phyloP scores from a whole-genome alignment of 1,139 yeast genomes.

The Saccharomyces hybrid region DNA sequence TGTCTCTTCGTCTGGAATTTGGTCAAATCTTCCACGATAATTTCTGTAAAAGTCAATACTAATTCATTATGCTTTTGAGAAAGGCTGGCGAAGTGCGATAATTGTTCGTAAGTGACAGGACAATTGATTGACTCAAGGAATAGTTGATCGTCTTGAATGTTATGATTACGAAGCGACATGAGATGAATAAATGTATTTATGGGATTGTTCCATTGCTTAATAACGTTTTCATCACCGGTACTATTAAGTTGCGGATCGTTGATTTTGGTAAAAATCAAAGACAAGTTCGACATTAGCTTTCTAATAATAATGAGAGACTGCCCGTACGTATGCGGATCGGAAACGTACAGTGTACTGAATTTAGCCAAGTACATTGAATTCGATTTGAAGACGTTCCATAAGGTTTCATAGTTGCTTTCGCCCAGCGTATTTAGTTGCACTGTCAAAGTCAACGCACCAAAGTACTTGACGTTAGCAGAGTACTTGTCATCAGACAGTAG shows the following conservation, averaged over 20 bases:
- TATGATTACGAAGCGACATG: constrained; percentile 13
- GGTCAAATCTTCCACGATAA: constrained; percentile 47
- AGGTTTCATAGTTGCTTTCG: constrained; percentile 13
- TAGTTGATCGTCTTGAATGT: constrained; percentile 9
- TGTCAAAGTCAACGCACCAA: constrained; percentile 66
- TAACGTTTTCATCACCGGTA: constrained; percentile 1
- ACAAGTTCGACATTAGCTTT: constrained; percentile 47
- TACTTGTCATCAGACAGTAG: constrained; percentile 35
- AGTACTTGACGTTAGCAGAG: constrained; percentile 50
- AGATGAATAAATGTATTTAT: constrained; percentile 31
- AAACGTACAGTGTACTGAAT: constrained; percentile 13
- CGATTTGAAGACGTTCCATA: constrained; percentile 23
- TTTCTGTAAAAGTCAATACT: constrained; percentile 39
- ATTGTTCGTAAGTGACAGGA: constrained; percentile 20
- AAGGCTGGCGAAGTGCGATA: constrained; percentile 23
- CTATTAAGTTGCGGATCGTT: constrained; percentile 17
- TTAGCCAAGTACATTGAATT: constrained; percentile 25
- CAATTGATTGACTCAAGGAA: constrained; percentile 13
- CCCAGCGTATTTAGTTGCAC: constrained; percentile 40
- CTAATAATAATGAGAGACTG: constrained; percentile 33
- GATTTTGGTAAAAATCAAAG: constrained; percentile 41
- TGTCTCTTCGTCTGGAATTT: constrained; percentile 27
- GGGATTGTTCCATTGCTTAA: constrained; percentile 37
- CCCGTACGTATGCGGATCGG: constrained; percentile 13
- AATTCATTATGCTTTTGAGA: constrained; percentile 22